Percentiles rank a stretch among this genome's conserved stretches.
Conservation (phyloP, 352 stramenopile genomes). For the Globisporangium solare region DNA sequence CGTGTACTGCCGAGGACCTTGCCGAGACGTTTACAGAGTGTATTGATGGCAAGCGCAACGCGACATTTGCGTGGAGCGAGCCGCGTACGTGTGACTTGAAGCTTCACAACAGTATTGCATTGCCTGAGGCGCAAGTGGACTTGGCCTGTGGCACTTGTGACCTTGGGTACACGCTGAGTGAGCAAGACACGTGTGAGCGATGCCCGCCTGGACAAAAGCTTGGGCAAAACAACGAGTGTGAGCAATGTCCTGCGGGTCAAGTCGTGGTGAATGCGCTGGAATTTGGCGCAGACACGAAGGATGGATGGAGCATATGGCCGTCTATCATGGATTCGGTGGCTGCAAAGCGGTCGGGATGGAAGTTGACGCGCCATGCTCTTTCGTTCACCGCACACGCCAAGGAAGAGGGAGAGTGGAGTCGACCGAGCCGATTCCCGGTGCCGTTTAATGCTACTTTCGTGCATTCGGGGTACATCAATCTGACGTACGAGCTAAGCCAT, state of each 20-base stretch:
- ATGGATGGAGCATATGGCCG: constrained; percentile 58
- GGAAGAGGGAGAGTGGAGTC: constrained; percentile 19
- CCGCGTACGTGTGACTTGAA: constrained; percentile 56
- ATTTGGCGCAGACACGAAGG: constrained; percentile 42
- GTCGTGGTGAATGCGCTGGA: constrained; percentile 52
- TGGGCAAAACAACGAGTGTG: constrained; percentile 24
- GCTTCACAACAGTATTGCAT: constrained; percentile 33
- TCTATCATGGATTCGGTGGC: constrained; percentile 38
- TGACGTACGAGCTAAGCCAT: constrained; percentile 61
- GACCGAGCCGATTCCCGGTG: constrained; percentile 34
- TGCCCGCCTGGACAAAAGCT: constrained; percentile 36
- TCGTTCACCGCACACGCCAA: constrained; percentile 28
- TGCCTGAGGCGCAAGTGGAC: constrained; percentile 31
- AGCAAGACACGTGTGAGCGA: constrained; percentile 36
- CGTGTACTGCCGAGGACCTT: constrained; percentile 62
- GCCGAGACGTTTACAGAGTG: constrained; percentile 58
- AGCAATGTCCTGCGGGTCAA: constrained; percentile 35
- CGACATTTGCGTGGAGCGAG: constrained; percentile 61
- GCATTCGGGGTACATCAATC: constrained; percentile 48
- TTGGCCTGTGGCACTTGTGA: constrained; percentile 50
- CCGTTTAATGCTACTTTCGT: constrained; percentile 51
- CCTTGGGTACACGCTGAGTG: constrained; percentile 36
- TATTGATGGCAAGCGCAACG: constrained; percentile 44
- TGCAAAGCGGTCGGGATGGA: constrained; percentile 47
- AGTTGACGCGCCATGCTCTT: constrained; percentile 55